phyloP scores from a whole-genome alignment of 768 basidiomycete species.

The Lentinula guzmanii region DNA sequence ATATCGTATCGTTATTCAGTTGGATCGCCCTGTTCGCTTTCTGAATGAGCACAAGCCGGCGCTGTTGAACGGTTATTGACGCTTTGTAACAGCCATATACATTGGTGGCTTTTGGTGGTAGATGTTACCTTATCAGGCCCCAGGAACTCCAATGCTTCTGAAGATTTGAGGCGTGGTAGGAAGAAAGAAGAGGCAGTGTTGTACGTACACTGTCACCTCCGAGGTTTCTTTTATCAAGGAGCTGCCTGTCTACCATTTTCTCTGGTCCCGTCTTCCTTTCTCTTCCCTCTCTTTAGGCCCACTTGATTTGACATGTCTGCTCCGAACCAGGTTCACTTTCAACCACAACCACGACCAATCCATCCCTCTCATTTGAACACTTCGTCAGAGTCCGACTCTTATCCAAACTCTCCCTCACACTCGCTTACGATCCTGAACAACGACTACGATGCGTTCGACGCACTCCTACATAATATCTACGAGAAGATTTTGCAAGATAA shows the following conservation, averaged over 20 bases:
- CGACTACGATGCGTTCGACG: conserved; percentile 78
- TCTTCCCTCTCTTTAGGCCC: background rate
- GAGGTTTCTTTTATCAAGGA: background rate
- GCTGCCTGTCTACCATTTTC: background rate
- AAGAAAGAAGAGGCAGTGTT: background rate
- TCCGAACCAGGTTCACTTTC: background rate
- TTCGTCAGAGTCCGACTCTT: background rate
- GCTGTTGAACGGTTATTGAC: background rate
- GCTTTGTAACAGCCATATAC: background rate
- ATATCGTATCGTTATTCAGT: background rate
- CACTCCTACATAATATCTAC: conserved; percentile 75
- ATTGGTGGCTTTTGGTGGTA: background rate
- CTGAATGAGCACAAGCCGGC: background rate
- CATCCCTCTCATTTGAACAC: background rate
- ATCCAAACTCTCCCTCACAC: background rate
- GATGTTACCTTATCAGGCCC: background rate
- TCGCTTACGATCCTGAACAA: conserved; percentile 41
- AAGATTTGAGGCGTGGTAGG: background rate
- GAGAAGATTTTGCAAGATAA: conserved; percentile 58
- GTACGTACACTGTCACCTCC: background rate
- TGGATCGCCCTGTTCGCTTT: background rate
- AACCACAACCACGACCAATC: background rate
- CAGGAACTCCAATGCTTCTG: background rate
- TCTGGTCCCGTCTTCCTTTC: background rate
- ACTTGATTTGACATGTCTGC: background rate